A percentile compares a stretch with the other conserved stretches of the same genome.
Evolutionary conservation across 2,329 filamentous ascomycete species (phyloP).

Genomic region (Thermomyces lanuginosus): DNA sequence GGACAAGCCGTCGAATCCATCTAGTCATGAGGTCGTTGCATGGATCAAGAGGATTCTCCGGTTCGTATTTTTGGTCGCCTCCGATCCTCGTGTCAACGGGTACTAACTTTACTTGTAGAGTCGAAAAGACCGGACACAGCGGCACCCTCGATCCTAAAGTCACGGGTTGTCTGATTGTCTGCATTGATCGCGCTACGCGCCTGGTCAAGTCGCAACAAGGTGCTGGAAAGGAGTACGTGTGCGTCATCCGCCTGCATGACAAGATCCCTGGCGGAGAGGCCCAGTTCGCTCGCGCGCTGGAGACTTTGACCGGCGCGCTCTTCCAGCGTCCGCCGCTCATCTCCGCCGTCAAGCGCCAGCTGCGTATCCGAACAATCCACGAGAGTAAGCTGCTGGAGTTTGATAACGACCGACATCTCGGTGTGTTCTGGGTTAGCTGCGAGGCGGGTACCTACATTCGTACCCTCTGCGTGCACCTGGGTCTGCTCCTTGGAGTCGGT

Average conservation of each 20-base stretch:
- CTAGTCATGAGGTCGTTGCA: constrained; percentile 94
- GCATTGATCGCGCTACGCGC: constrained; percentile 89
- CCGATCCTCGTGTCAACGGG: background rate
- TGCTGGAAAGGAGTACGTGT: constrained; percentile 97
- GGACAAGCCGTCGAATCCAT: constrained; percentile 93
- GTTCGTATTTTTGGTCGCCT: constrained; percentile 30
- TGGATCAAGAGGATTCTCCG: constrained; percentile 97
- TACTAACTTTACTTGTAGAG: constrained; percentile 32
- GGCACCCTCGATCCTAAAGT: constrained; percentile 97
- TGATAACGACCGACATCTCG: constrained; percentile 92
- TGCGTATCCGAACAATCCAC: constrained; percentile 95
- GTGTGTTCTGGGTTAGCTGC: constrained; percentile 98
- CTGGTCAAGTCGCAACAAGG: constrained; percentile 98
- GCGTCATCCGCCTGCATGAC: constrained; percentile 86
- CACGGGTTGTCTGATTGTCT: constrained; percentile 86
- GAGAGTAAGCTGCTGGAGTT: constrained; percentile 95
- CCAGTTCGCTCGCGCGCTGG: constrained; percentile 81
- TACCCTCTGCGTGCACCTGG: constrained; percentile 90
- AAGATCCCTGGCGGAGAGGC: constrained; percentile 85
- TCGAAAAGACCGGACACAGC: constrained; percentile 95
- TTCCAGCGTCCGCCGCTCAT: constrained; percentile 96
- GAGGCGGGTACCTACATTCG: constrained; percentile 98
- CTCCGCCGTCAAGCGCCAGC: constrained; percentile 94
- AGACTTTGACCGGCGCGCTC: constrained; percentile 88
- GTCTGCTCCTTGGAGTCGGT: constrained; percentile 61